Evolutionary conservation across 768 basidiomycete species (phyloP).

Genomic region (Collybia nuda): DNA sequence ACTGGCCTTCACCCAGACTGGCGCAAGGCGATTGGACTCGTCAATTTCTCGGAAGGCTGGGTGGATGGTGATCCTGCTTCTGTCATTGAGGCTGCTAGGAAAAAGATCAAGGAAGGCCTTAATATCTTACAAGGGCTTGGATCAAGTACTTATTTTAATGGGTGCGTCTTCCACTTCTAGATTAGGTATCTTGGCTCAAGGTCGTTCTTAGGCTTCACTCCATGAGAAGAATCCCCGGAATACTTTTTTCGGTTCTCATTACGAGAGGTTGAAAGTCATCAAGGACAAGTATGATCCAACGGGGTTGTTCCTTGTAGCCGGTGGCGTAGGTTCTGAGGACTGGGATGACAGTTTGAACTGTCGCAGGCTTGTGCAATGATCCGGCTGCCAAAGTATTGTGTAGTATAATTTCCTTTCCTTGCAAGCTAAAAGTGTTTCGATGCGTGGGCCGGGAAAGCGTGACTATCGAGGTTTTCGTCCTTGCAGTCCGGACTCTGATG

Average conservation of each 20-base stretch:
- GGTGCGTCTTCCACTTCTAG: constrained; percentile 20
- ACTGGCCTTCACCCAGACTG: constrained; percentile 47
- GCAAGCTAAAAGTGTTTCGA: too few relatives aligned
- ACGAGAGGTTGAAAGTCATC: constrained; percentile 34
- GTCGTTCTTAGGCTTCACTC: constrained; percentile 33
- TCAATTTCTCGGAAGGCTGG: constrained; percentile 5
- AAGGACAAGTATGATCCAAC: constrained; percentile 44
- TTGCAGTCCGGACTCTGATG: too few relatives aligned
- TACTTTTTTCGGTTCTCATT: constrained; percentile 47
- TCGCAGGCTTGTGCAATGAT: too few relatives aligned
- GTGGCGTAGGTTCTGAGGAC: constrained; percentile 51
- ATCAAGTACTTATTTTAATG: constrained; percentile 45
- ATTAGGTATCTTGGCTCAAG: background rate
- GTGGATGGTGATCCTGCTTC: constrained; percentile 20
- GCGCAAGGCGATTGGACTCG: constrained; percentile 37
- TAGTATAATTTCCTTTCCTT: too few relatives aligned
- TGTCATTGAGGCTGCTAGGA: constrained; percentile 13
- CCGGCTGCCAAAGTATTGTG: too few relatives aligned
- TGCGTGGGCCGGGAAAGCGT: too few relatives aligned
- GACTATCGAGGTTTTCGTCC: too few relatives aligned
- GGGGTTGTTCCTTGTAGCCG: constrained; percentile 40
- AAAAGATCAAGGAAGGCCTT: constrained; percentile 16
- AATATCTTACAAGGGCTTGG: constrained; percentile 22
- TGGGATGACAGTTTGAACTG: constrained; percentile 32
- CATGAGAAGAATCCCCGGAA: constrained; percentile 37